Percentiles rank a stretch among this genome's conserved stretches.
Evolutionary conservation across 179 eudicot genomes (phyloP).

Genomic region (Amaranthus tricolor): DNA sequence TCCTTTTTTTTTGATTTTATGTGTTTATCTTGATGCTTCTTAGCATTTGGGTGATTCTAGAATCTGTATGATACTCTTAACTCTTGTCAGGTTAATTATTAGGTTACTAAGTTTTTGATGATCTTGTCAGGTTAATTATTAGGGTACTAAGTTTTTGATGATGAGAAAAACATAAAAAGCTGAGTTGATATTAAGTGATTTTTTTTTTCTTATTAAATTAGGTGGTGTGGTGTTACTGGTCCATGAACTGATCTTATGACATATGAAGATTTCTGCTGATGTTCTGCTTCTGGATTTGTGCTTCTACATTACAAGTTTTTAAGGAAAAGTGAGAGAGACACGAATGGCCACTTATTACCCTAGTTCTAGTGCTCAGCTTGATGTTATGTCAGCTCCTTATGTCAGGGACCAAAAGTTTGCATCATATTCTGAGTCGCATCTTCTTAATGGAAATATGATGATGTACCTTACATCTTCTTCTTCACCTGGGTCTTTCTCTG

Average conservation of each 20-base stretch:
- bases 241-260: slow-evolving; percentile 33
- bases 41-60: not conserved
- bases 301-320: slow-evolving; percentile 27
- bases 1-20: not conserved
- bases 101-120: not conserved
- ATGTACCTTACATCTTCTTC: slow-evolving; percentile 45
- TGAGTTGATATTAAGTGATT: slow-evolving; percentile 24
- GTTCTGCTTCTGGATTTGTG: slow-evolving; percentile 28
- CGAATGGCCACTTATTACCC: slow-evolving; percentile 51
- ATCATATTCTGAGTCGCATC: slow-evolving; percentile 38
- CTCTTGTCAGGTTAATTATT: slow-evolving; percentile 21
- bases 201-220: slow-evolving; percentile 20
- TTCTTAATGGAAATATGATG: slow-evolving; percentile 53
- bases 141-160: not conserved
- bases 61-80: slow-evolving; percentile 19
- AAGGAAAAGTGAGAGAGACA: slow-evolving; percentile 24
- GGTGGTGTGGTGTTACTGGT: slow-evolving; percentile 20
- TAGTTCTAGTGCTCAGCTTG: slow-evolving; percentile 42
- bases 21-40: not conserved
- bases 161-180: slow-evolving; percentile 1
- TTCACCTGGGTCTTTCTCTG: slow-evolving; percentile 37
- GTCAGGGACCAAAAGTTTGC: slow-evolving; percentile 38
- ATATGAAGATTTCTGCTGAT: slow-evolving; percentile 38
- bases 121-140: slow-evolving; percentile 21
- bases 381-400: slow-evolving; percentile 39